phyloP scores from a whole-genome alignment of 208 protist species.

The Trypanosoma melophagium region DNA sequence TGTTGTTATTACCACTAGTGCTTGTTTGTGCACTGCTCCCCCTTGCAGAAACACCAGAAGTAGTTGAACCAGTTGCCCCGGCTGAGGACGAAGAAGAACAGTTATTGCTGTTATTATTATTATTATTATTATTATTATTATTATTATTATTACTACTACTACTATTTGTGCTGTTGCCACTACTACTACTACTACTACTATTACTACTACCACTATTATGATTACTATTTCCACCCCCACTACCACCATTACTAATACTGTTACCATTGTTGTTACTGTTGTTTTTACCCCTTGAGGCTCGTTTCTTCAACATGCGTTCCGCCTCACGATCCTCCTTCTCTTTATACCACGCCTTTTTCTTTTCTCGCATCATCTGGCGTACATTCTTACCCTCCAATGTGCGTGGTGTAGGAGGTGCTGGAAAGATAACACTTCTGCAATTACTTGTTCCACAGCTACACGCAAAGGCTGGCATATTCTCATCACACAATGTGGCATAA shows the following conservation, averaged over 20 bases:
- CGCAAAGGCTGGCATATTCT: slow-evolving; percentile 74
- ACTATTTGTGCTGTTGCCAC: too few species aligned
- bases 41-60: not conserved
- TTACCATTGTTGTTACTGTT: slow-evolving; percentile 5
- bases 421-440: slow-evolving; percentile 81
- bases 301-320: slow-evolving; percentile 77
- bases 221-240: not conserved
- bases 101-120: too few species aligned
- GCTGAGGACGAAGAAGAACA: not conserved
- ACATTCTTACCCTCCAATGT: slow-evolving; percentile 63
- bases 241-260: slow-evolving; percentile 11
- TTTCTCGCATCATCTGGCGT: slow-evolving; percentile 68
- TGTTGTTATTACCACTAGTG: not conserved
- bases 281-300: slow-evolving; percentile 23
- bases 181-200: not conserved
- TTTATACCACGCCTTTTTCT: slow-evolving; percentile 71
- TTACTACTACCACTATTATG: slow-evolving; percentile 1
- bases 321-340: slow-evolving; percentile 73
- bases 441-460: slow-evolving; percentile 84
- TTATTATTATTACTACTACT: not conserved
- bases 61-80: not conserved
- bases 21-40: too few species aligned
- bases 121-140: not conserved
- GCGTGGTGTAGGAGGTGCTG: slow-evolving; percentile 61
- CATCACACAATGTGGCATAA: slow-evolving; percentile 81